Evolutionary conservation across 1,139 yeast species (phyloP), one percentile per base, ranked within the genome.

Genomic region (Nakaseomyces uthaithaninus): DNA sequence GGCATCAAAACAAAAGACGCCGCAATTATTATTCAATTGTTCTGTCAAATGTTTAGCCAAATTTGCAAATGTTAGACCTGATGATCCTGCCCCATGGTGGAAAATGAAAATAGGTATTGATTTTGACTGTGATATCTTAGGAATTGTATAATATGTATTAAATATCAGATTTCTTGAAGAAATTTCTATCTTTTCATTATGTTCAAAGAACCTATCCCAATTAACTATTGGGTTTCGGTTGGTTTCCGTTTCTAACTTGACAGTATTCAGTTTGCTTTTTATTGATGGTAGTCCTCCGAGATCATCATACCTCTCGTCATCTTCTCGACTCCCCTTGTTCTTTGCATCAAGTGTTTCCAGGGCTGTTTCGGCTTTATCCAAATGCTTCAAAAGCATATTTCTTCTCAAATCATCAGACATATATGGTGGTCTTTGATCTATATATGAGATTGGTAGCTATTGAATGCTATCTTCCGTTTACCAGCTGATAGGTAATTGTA

Each of bases 61-160:
- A 26, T 64, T 62, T 0, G 85, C 85, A 66, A 84, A 91, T 1
- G 95, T 71, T 64, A 85, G 66, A 0, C 82, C 86, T 2, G 85
- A 75, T 1, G 96, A 87, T 1, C 97, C 98, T 1, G 96, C 96
- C 4, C 99, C 99, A 59, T 91, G 99, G 48, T 85, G 93, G 49
- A 79, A 77, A 2, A 89, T 64, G 49, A 83, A 76, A 1, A 86
- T 55, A 0, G 93, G 80, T 20, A 59, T 45, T 18, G 60, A 45
- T 3, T 40, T 23, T 0, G 72, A 66, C 0, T 60, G 54, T 0
- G 51, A 37, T 1, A 54, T 41, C 2, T 52, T 42, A 0, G 95
- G 91, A 0, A 76, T 68, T 11, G 67, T 65, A 50, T 68, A 82
- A 57, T 80, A 84, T 0, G 79, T 74, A 44, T 77, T 75, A 58